phyloP scores from a whole-genome alignment of 2,329 filamentous ascomycete species.

The Hymenoscyphus infarciens region DNA sequence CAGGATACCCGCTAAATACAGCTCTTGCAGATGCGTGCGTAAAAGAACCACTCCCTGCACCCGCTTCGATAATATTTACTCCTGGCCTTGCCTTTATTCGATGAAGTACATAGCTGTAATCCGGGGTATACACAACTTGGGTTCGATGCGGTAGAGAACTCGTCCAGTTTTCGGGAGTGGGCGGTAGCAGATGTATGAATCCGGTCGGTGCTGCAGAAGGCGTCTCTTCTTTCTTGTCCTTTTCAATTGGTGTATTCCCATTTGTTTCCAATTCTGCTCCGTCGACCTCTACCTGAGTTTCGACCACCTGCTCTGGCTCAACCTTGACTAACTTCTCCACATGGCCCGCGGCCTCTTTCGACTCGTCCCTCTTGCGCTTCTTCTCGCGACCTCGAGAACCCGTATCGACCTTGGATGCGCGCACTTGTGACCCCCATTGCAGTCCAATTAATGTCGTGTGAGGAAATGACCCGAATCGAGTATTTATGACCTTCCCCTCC shows the following conservation, averaged over 20 bases:
- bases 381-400: slow-evolving; percentile 71
- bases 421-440: slow-evolving; percentile 88
- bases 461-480: slow-evolving; percentile 86
- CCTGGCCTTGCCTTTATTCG: slow-evolving; percentile 71
- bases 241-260: slow-evolving; percentile 34
- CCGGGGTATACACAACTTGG: slow-evolving; percentile 82
- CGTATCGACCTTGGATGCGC: slow-evolving; percentile 86
- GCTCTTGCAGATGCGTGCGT: slow-evolving; percentile 75
- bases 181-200: slow-evolving; percentile 74
- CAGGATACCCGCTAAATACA: slow-evolving; percentile 68
- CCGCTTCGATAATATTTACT: slow-evolving; percentile 72
- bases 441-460: slow-evolving; percentile 73
- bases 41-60: slow-evolving; percentile 78
- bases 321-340: slow-evolving; percentile 13
- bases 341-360: slow-evolving; percentile 25
- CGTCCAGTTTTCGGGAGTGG: slow-evolving; percentile 81
- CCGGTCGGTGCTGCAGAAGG: slow-evolving; percentile 54
- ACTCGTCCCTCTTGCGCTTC: slow-evolving; percentile 43
- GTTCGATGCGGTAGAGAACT: slow-evolving; percentile 75
- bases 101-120: slow-evolving; percentile 82
- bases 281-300: slow-evolving; percentile 8
- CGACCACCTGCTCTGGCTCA: slow-evolving; percentile 5
- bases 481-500: slow-evolving; percentile 80
- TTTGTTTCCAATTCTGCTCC: slow-evolving; percentile 28
- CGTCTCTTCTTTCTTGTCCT: slow-evolving; percentile 39